Evolutionary conservation across 441 rosid genomes (phyloP), one percentile per base, ranked within the genome.

Genomic region (Populus hybrid): DNA sequence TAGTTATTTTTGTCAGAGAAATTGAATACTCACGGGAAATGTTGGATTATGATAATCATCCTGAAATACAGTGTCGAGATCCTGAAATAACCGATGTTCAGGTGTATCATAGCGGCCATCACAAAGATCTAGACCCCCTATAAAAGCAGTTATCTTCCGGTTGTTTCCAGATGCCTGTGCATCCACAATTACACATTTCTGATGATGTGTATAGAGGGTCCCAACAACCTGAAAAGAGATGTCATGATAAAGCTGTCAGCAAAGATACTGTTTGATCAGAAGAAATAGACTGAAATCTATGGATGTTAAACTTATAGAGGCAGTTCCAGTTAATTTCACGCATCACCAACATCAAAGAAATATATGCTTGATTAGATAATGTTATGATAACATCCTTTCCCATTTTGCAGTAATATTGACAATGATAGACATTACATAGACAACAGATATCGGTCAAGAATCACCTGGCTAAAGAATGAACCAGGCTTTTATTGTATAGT

Each of bases 31-130:
- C 86, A 94, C 98, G 38, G 95, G 71, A 80, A 92, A 85, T 24
- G 96, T 91, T n/a, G 96, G 97, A 74, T 94, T 92, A 75, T 90
- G 93, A 81, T 73, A 90, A 78, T 94, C 98, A 72, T 83, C 81
- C 77, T 78, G 53, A 78, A 88, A 94, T 40, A 86, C 88, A 1
- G 94, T 91, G 80, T 85, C 87, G 73, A 91, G 90, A 80, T 90
- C 96, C 69, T 64, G 87, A 73, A 90, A 89, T 40, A 94, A 75
- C 63, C 90, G 86, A 79, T 94, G 98, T 71, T 87, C 84, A 23
- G 98, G 97, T 31, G 98, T 92, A 78, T 94, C 98, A 79, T 94
- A 94, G 68, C 96, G 93, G 69, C 98, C 98, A 84, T 94, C 98
- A 78, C 98, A 94, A 26, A 93, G 94, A 82, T 93, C 98, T 61